Evolutionary conservation across 176 grass and related monocot genomes (phyloP).

Genomic region (Microstegium vimineum): DNA sequence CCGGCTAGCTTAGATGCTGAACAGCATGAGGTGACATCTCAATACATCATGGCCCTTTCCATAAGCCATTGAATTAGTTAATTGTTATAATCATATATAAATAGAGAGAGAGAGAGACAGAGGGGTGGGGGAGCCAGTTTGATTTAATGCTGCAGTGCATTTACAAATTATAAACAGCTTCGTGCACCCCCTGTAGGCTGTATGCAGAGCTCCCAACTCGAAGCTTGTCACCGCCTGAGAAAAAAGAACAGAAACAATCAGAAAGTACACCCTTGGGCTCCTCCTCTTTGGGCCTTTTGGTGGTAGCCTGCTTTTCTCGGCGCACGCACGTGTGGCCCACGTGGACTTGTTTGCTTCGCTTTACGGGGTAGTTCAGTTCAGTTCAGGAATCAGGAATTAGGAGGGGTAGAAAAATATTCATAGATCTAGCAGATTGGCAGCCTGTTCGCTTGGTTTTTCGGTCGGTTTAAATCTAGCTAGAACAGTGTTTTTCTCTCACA

Average conservation of each 20-base stretch:
- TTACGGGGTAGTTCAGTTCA: no score
- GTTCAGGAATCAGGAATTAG: no score
- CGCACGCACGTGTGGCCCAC: slow-evolving; percentile 34
- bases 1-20: not conserved
- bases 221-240: not conserved
- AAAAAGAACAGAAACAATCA: not conserved
- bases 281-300: not conserved
- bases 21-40: no score
- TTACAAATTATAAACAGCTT: not conserved
- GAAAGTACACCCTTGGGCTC: not conserved
- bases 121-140: not conserved
- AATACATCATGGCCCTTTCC: not conserved
- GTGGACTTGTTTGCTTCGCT: not conserved
- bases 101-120: no score
- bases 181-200: not conserved
- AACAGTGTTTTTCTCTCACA: no score
- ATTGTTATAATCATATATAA: no score
- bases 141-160: not conserved
- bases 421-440: slow-evolving; percentile 37
- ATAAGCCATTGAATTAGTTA: not conserved
- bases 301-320: not conserved
- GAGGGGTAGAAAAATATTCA: not conserved
- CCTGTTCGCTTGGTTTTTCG: no score
- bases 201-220: not conserved
- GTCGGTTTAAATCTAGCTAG: no score